Evolutionary conservation across 2,329 filamentous ascomycete genomes (phyloP).

Genomic region (Aspergillus sp.): DNA sequence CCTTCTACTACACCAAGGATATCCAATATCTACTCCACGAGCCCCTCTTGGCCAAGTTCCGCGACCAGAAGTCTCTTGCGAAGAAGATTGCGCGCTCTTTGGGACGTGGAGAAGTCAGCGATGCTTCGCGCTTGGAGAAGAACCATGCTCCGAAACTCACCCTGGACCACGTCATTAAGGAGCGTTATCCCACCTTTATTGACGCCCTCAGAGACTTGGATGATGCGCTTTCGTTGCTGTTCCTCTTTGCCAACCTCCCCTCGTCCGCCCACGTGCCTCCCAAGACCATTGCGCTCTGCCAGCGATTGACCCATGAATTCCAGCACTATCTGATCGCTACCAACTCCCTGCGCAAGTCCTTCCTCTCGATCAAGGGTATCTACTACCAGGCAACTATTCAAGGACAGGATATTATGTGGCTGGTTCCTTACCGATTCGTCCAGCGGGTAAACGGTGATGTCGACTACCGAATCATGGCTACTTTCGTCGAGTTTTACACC

Average conservation of each 20-base stretch:
- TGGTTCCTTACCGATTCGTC: constrained; percentile 97
- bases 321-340: constrained; percentile 95
- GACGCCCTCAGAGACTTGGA: constrained; percentile 92
- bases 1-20: constrained; percentile 88
- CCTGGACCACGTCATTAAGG: constrained; percentile 93
- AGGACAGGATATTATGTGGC: constrained; percentile 93
- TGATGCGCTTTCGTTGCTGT: constrained; percentile 93
- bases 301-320: constrained; percentile 89
- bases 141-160: constrained; percentile 84
- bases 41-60: constrained; percentile 86
- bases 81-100: constrained; percentile 96
- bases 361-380: constrained; percentile 97
- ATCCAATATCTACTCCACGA: constrained; percentile 98
- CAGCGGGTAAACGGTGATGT: constrained; percentile 89
- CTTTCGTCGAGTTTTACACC: constrained; percentile 98
- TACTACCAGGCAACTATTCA: constrained; percentile 98
- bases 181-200: constrained; percentile 94
- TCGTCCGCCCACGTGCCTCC: constrained; percentile 82
- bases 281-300: constrained; percentile 93
- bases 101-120: constrained; percentile 80
- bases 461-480: constrained; percentile 98
- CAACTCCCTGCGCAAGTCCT: constrained; percentile 87
- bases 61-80: constrained; percentile 91
- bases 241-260: constrained; percentile 93
- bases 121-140: constrained; percentile 85